These are phyloP conservation scores for Odontarrhena argentea DNA, from an alignment of 345 rosid genomes.

Conservation along the genomic window DNA sequence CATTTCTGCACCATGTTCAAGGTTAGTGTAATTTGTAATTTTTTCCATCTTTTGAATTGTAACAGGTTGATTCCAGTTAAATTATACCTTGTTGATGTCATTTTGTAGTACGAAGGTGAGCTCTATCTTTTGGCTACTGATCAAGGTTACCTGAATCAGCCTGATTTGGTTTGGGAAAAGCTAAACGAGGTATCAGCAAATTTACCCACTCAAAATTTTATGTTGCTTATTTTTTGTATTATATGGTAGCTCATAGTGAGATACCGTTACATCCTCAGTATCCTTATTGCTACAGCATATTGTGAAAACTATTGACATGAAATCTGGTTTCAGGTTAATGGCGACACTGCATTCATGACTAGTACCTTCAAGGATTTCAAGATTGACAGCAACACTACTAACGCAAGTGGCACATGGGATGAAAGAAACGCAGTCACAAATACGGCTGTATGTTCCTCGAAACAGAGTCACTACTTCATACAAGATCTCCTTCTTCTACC, in stretches of 20 bases:
- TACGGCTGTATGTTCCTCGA: constrained; percentile 67
- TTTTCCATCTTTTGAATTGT: constrained; percentile 9
- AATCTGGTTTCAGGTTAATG: constrained; percentile 74
- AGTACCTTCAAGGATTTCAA: constrained; percentile 86
- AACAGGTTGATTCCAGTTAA: neutral
- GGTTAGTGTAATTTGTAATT: constrained; percentile 50
- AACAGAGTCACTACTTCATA: neutral
- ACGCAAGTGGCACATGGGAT: constrained; percentile 72
- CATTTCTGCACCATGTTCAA: constrained; percentile 99
- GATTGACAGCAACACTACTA: constrained; percentile 61
- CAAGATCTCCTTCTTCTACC: constrained; percentile 18
- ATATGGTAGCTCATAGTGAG: neutral
- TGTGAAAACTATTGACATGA: constrained; percentile 19
- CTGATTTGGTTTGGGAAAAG: constrained; percentile 97
- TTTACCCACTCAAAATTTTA: neutral
- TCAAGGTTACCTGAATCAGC: constrained; percentile 94
- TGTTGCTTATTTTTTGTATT: neutral
- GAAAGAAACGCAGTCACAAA: constrained; percentile 77
- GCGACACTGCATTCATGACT: constrained; percentile 90
- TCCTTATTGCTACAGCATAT: neutral
- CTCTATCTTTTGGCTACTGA: constrained; percentile 98
- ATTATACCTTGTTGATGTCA: constrained; percentile 4
- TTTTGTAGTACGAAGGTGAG: constrained; percentile 83
- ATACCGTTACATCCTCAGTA: neutral
- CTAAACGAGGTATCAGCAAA: constrained; percentile 74